Evolutionary conservation across 257 asterid genomes (phyloP).

Genomic region (Solanum chaucha): DNA sequence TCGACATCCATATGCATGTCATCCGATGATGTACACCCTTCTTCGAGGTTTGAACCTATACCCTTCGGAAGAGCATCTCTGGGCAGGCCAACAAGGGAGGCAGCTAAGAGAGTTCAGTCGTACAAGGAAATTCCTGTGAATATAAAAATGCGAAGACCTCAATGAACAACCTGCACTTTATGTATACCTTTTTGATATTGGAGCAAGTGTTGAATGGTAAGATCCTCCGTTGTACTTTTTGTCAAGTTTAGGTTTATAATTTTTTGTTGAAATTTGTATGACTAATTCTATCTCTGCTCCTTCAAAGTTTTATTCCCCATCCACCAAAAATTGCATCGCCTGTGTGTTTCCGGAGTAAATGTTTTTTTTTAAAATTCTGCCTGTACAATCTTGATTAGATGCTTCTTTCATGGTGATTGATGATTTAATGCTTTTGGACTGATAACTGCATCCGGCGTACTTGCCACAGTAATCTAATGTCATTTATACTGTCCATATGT

Average conservation of each 20-base stretch:
- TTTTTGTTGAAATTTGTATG: not conserved
- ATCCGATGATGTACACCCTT: constrained; percentile 5
- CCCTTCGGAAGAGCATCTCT: constrained; percentile 29
- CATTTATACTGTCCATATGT: not conserved
- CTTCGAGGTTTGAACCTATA: constrained; percentile 8
- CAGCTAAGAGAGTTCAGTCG: constrained; percentile 57
- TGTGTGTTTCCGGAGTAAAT: not conserved
- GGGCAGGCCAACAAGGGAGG: constrained; percentile 53
- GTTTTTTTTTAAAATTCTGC: not conserved
- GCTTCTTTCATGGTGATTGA: not conserved
- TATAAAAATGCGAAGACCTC: constrained; percentile 60
- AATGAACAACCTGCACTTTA: constrained; percentile 7
- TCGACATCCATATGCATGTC: not conserved
- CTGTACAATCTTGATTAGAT: not conserved
- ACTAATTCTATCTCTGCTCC: not conserved
- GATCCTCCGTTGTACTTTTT: not conserved
- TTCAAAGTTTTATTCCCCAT: not conserved
- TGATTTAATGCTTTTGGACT: not conserved
- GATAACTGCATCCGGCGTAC: not conserved
- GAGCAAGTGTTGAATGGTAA: not conserved
- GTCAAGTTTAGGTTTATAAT: not conserved
- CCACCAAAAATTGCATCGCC: not conserved
- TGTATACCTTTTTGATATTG: not conserved
- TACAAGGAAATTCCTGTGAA: constrained; percentile 55
- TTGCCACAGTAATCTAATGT: not conserved